Evolutionary conservation across 179 eudicot genomes (phyloP).

Genomic region (Vitellaria paradoxa): DNA sequence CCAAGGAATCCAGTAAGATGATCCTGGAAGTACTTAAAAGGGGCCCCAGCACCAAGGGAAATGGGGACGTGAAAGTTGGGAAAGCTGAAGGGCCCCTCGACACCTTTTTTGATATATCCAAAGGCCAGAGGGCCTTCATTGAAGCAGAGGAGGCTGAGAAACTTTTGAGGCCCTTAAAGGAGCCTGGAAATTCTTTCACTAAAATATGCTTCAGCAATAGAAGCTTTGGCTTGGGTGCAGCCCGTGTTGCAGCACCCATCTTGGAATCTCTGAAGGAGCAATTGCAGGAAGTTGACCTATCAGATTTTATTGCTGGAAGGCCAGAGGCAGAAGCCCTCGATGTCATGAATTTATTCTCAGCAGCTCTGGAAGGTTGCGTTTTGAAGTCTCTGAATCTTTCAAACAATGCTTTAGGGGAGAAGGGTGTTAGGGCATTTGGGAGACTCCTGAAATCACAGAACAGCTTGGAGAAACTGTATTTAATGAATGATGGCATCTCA

Average conservation of each 20-base stretch:
- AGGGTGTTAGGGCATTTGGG: slow-evolving; percentile 62
- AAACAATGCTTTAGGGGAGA: slow-evolving; percentile 65
- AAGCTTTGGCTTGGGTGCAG: slow-evolving; percentile 60
- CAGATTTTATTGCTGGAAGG: slow-evolving; percentile 67
- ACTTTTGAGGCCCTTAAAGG: slow-evolving; percentile 38
- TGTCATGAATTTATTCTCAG: slow-evolving; percentile 59
- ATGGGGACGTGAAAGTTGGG: slow-evolving; percentile 24
- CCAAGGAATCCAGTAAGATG: slow-evolving; percentile 51
- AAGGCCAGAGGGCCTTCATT: slow-evolving; percentile 43
- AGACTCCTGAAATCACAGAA: slow-evolving; percentile 47
- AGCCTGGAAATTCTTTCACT: slow-evolving; percentile 40
- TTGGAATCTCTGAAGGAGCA: slow-evolving; percentile 44
- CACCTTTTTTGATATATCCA: slow-evolving; percentile 52
- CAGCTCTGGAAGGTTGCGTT: slow-evolving; percentile 42
- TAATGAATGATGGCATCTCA: slow-evolving; percentile 65
- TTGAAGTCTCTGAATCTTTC: slow-evolving; percentile 50
- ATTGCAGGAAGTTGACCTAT: slow-evolving; percentile 51
- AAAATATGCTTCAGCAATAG: slow-evolving; percentile 16
- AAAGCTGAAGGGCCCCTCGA: slow-evolving; percentile 24
- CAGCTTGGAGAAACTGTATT: slow-evolving; percentile 55
- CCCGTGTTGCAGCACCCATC: slow-evolving; percentile 46
- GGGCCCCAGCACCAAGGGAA: slow-evolving; percentile 35
- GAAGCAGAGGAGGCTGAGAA: slow-evolving; percentile 49
- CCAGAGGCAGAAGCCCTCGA: slow-evolving; percentile 65
- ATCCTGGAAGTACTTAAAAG: slow-evolving; percentile 52